Evolutionary conservation across 2,329 filamentous ascomycete genomes (phyloP).

Genomic region (Macroventuria anomochaeta): DNA sequence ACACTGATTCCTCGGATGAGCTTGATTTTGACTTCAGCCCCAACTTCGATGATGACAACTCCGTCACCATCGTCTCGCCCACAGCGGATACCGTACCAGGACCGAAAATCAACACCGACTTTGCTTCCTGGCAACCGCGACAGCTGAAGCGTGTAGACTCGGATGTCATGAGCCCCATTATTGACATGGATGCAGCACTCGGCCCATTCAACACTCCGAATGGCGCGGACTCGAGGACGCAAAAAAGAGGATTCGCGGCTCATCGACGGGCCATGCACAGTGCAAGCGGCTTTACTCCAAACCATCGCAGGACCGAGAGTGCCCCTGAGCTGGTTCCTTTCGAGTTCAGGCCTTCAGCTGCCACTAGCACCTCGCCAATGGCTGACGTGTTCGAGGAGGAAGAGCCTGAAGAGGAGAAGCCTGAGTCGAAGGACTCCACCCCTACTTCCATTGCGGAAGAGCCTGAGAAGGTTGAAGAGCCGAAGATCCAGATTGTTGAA

Average conservation of each 20-base stretch:
- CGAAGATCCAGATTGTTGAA: conserved; percentile 57
- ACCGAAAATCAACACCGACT: conserved; percentile 43
- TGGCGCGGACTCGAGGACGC: conserved; percentile 67
- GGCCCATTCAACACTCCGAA: conserved; percentile 88
- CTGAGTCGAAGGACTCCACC: conserved; percentile 15
- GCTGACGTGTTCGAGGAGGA: conserved; percentile 88
- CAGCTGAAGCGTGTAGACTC: conserved; percentile 48
- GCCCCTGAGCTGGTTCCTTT: conserved; percentile 81
- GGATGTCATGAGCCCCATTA: conserved; percentile 79
- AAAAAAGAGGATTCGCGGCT: conserved; percentile 45
- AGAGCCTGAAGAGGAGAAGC: conserved; percentile 65
- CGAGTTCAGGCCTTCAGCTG: conserved; percentile 57
- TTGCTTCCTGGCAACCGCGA: conserved; percentile 48
- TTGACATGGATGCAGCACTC: conserved; percentile 91
- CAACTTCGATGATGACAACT: conserved; percentile 52
- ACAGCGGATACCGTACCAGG: conserved; percentile 30
- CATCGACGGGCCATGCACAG: conserved; percentile 76
- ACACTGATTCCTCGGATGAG: conserved; percentile 46
- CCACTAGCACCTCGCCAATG: conserved; percentile 75
- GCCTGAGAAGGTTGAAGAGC: conserved; percentile 49
- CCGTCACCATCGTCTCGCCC: conserved; percentile 50
- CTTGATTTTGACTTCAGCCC: conserved; percentile 44
- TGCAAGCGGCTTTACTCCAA: conserved; percentile 76
- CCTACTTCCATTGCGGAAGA: conserved; percentile 28
- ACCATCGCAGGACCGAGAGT: conserved; percentile 79